A percentile compares a stretch with the other conserved stretches of the same genome.
Conservation (phyloP, 2,329 filamentous ascomycete species). For the Thielaviopsis musarum region DNA sequence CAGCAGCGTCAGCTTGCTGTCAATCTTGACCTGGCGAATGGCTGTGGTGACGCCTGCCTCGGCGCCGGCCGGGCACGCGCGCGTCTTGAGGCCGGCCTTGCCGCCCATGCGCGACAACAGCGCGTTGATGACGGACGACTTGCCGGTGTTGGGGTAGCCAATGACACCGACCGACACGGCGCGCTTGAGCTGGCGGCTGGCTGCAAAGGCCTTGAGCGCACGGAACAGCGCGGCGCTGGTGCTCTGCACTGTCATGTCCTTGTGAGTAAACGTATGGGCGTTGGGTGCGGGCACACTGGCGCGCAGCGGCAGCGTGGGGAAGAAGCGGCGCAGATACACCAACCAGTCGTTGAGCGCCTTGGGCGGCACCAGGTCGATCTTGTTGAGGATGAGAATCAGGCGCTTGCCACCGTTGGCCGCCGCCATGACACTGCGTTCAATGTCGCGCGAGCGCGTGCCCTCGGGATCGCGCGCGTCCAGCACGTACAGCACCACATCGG, state of each 20-base stretch:
- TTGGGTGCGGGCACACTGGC: conserved; percentile 70
- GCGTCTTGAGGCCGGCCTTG: conserved; percentile 35
- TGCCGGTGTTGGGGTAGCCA: conserved; percentile 90
- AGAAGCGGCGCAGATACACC: conserved; percentile 66
- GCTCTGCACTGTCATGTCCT: conserved; percentile 69
- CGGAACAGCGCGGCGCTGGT: conserved; percentile 76
- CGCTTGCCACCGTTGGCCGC: conserved; percentile 69
- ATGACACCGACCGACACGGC: conserved; percentile 85
- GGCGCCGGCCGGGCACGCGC: conserved; percentile 70
- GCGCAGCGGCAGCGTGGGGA: conserved; percentile 78
- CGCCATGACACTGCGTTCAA: conserved; percentile 85
- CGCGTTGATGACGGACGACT: conserved; percentile 92
- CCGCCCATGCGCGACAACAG: conserved; percentile 61
- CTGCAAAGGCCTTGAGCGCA: conserved; percentile 77
- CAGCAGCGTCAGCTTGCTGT: conserved; percentile 83
- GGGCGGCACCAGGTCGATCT: conserved; percentile 80
- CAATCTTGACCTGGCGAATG: conserved; percentile 79
- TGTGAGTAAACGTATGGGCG: conserved; percentile 83
- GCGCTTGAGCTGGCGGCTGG: conserved; percentile 69
- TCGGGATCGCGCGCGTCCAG: conserved; percentile 84
- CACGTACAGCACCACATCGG: conserved; percentile 84
- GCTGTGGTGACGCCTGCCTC: conserved; percentile 86
- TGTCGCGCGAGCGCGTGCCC: conserved; percentile 75
- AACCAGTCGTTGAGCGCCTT: conserved; percentile 75
- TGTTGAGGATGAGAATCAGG: conserved; percentile 84